These are phyloP conservation scores for Trichoderma asperellum DNA, from an alignment of 2,329 filamentous ascomycete genomes.

Conservation along the genomic window DNA sequence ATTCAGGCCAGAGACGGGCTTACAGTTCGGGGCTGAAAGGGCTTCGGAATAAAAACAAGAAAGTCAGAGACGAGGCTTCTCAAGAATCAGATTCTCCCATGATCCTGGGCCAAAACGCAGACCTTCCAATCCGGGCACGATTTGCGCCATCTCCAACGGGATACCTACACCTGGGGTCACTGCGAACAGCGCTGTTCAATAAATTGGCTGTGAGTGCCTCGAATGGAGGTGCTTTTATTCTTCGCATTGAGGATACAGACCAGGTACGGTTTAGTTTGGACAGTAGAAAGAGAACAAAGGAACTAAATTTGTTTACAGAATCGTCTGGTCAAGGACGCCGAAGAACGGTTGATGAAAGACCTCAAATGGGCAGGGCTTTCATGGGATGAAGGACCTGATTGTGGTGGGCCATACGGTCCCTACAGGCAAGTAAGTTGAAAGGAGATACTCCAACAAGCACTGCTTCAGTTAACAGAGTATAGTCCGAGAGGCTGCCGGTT, in stretches of 20 bases:
- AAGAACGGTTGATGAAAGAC: constrained; percentile 76
- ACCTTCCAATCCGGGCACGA: constrained; percentile 60
- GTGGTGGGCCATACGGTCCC: constrained; percentile 80
- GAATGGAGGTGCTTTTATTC: constrained; percentile 78
- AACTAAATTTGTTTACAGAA: constrained; percentile 55
- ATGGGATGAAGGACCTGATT: constrained; percentile 93
- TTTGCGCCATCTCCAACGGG: constrained; percentile 97
- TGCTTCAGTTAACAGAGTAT: neutral
- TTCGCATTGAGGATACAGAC: constrained; percentile 95
- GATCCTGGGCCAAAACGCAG: constrained; percentile 55
- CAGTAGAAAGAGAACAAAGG: neutral
- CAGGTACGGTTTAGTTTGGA: constrained; percentile 60
- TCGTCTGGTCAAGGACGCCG: constrained; percentile 79
- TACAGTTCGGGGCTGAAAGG: constrained; percentile 30
- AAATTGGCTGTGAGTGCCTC: constrained; percentile 88
- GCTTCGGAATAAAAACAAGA: constrained; percentile 33
- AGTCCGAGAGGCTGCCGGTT: constrained; percentile 77
- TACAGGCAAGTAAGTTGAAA: constrained; percentile 72
- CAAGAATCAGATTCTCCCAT: constrained; percentile 31
- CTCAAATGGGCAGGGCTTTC: constrained; percentile 84
- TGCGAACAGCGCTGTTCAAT: constrained; percentile 94
- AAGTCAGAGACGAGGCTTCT: constrained; percentile 30
- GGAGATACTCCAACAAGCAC: neutral
- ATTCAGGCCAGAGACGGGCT: neutral
- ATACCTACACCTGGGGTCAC: constrained; percentile 86